Percentiles rank a stretch among this genome's conserved stretches.
Evolutionary conservation across 306 rosid species (phyloP).

Genomic region (Pyrus communis): DNA sequence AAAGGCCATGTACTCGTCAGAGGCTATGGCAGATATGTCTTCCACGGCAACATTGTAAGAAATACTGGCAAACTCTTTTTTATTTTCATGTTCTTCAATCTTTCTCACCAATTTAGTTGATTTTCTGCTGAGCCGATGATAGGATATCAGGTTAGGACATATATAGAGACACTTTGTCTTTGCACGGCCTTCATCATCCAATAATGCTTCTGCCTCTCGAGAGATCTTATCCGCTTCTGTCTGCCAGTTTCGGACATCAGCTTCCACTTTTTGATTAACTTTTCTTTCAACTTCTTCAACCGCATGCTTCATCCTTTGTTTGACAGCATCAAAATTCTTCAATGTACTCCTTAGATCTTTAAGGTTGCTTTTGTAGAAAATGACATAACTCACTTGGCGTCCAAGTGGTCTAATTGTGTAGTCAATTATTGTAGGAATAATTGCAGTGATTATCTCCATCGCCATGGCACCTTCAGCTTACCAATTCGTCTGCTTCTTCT

Average conservation of each 20-base stretch:
- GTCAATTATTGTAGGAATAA: background rate
- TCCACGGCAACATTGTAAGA: too few species aligned
- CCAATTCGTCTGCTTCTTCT: background rate
- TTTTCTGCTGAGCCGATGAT: background rate
- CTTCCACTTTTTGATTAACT: background rate
- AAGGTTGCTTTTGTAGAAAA: constrained; percentile 5
- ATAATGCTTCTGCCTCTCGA: background rate
- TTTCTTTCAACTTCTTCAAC: constrained; percentile 14
- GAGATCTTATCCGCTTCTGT: background rate
- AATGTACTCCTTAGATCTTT: background rate
- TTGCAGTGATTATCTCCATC: too few species aligned
- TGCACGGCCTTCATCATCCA: background rate
- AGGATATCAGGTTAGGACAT: background rate
- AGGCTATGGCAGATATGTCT: too few species aligned
- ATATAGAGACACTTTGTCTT: background rate
- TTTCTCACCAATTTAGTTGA: background rate
- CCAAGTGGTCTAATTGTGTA: constrained; percentile 1
- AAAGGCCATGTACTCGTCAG: too few species aligned
- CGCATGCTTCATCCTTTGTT: background rate
- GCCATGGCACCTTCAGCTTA: too few species aligned
- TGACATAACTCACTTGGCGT: constrained; percentile 11
- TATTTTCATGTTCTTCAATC: too few species aligned
- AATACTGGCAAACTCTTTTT: too few species aligned
- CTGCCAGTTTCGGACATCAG: background rate
- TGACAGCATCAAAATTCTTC: background rate